phyloP scores from a whole-genome alignment of 768 basidiomycete species.

The Tricholoma saponaceum region DNA sequence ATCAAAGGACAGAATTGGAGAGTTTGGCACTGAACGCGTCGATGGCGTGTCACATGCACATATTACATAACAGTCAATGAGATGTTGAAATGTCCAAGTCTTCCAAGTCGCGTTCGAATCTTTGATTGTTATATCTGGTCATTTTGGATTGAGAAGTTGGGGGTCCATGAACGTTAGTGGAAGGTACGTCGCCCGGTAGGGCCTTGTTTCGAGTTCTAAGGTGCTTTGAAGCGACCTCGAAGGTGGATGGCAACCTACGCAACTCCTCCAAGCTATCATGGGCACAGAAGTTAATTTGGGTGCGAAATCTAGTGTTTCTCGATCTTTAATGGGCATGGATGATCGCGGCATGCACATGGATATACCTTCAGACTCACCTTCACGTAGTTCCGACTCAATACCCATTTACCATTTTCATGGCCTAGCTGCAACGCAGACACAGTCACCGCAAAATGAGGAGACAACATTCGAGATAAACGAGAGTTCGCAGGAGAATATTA shows the following conservation, averaged over 20 bases:
- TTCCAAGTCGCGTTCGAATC: slow-evolving; percentile 8
- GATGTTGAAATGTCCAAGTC: neutral
- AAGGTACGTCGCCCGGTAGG: slow-evolving; percentile 29
- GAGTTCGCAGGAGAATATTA: slow-evolving; percentile 51
- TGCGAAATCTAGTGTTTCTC: slow-evolving; percentile 14
- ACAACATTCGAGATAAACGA: slow-evolving; percentile 30
- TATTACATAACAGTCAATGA: neutral
- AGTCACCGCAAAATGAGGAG: slow-evolving; percentile 34
- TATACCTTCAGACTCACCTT: slow-evolving; percentile 35
- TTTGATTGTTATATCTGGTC: slow-evolving; percentile 1
- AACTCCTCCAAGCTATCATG: slow-evolving; percentile 46
- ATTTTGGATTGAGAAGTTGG: neutral
- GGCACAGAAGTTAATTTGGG: slow-evolving; percentile 17
- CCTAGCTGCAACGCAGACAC: slow-evolving; percentile 50
- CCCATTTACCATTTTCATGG: slow-evolving; percentile 58
- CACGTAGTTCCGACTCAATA: slow-evolving; percentile 28
- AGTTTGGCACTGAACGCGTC: too few species aligned
- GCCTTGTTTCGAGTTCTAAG: slow-evolving; percentile 3
- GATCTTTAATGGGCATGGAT: slow-evolving; percentile 12
- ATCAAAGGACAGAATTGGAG: neutral
- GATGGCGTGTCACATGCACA: neutral
- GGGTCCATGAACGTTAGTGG: slow-evolving; percentile 31
- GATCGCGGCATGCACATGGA: slow-evolving; percentile 27
- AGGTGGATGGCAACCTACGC: slow-evolving; percentile 50
- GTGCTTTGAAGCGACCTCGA: slow-evolving; percentile 33